These are phyloP conservation scores for Plasmodium ovale DNA, from an alignment of 169 alveolate genomes.

Conservation along the genomic window DNA sequence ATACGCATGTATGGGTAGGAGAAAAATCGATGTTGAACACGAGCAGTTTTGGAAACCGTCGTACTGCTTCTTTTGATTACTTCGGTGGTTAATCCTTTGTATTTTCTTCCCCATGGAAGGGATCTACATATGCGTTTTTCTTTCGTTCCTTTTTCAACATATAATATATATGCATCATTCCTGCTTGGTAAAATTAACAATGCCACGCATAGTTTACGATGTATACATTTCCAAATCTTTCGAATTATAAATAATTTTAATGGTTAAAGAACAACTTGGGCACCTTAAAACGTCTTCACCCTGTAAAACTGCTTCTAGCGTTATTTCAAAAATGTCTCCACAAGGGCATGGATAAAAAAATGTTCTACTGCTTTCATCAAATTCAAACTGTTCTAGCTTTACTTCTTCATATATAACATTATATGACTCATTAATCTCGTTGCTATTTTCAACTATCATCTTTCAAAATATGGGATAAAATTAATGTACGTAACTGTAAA, in stretches of 20 bases:
- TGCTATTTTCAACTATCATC: slow-evolving; percentile 74
- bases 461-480: slow-evolving; percentile 16
- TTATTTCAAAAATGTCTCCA: slow-evolving; percentile 89
- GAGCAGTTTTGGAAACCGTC: background rate
- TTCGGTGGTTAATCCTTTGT: background rate
- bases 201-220: background rate
- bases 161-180: background rate
- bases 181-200: background rate
- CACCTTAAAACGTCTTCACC: slow-evolving; percentile 87
- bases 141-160: too few relatives aligned
- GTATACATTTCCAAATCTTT: slow-evolving; percentile 39
- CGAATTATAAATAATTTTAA: slow-evolving; percentile 81
- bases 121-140: too few relatives aligned
- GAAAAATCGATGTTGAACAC: too few relatives aligned
- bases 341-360: slow-evolving; percentile 92
- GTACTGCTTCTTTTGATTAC: background rate
- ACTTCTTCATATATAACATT: slow-evolving; percentile 88
- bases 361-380: slow-evolving; percentile 81
- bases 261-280: slow-evolving; percentile 89
- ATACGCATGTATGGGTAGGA: too few relatives aligned
- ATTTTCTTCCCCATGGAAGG: background rate
- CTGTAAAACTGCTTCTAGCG: slow-evolving; percentile 76
- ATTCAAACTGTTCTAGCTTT: slow-evolving; percentile 91
- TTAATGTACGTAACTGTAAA: too few relatives aligned
- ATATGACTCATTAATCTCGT: slow-evolving; percentile 27